phyloP scores from a whole-genome alignment of 2,329 filamentous ascomycete genomes.

The Sclerotinia glacialis region DNA sequence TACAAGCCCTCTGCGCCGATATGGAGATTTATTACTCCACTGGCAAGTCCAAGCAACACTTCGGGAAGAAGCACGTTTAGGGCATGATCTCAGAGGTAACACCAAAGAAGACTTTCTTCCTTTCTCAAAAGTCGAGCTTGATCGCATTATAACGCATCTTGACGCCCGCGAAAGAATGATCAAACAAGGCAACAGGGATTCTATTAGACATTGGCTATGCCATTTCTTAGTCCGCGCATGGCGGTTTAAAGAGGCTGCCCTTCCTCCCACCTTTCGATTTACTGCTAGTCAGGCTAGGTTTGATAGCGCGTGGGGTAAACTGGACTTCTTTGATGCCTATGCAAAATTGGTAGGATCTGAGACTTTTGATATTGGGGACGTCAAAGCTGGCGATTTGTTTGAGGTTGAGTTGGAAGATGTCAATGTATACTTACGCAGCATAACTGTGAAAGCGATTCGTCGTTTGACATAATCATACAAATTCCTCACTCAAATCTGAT shows the following conservation, averaged over 20 bases:
- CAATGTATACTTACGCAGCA: constrained; percentile 48
- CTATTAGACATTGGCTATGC: constrained; percentile 52
- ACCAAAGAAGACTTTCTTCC: constrained; percentile 36
- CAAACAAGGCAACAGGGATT: constrained; percentile 31
- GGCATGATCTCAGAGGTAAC: constrained; percentile 41
- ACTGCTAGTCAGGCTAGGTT: background rate
- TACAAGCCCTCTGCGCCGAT: constrained; percentile 65
- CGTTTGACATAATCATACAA: constrained; percentile 10
- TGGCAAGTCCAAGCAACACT: constrained; percentile 65
- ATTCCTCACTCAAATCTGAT: background rate
- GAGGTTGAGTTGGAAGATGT: constrained; percentile 53
- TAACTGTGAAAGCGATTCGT: constrained; percentile 48
- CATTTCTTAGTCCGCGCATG: constrained; percentile 61
- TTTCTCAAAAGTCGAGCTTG: constrained; percentile 34
- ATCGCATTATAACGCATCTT: constrained; percentile 34
- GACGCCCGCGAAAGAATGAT: constrained; percentile 34
- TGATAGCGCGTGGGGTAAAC: background rate
- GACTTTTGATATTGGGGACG: constrained; percentile 35
- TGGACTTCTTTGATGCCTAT: background rate
- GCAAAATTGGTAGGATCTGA: constrained; percentile 7
- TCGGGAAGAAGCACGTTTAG: constrained; percentile 44
- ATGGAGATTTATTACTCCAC: constrained; percentile 60
- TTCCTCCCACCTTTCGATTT: constrained; percentile 48
- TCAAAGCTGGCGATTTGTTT: constrained; percentile 51
- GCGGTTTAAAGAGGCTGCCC: constrained; percentile 48